These are phyloP conservation scores for Ceratocystis destructans DNA, from an alignment of 2,329 filamentous ascomycete species.

Conservation along the genomic window DNA sequence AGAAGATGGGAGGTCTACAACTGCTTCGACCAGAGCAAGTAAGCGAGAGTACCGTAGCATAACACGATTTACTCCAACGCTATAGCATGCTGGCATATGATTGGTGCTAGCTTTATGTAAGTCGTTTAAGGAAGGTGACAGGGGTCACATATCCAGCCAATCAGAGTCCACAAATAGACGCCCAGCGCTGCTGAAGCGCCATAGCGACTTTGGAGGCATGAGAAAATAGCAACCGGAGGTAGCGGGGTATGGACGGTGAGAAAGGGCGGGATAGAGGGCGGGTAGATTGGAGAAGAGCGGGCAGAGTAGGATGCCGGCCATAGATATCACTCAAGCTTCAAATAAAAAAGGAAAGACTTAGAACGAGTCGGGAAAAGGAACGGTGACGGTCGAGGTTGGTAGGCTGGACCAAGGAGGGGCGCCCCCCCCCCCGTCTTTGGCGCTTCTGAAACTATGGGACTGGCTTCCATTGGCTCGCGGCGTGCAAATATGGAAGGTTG, in stretches of 20 bases:
- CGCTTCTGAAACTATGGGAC: neutral
- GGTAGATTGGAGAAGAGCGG: neutral
- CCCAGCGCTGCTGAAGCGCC: conserved; percentile 18
- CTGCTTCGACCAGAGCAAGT: no score
- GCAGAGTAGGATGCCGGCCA: conserved; percentile 10
- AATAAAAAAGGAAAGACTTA: neutral
- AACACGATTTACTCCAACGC: no score
- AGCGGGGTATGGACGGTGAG: neutral
- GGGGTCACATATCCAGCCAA: conserved; percentile 1
- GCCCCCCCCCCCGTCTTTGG: neutral
- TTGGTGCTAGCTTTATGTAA: conserved; percentile 6
- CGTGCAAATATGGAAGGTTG: neutral
- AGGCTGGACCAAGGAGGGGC: neutral
- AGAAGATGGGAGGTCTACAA: no score
- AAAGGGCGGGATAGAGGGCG: neutral
- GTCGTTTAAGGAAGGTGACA: neutral
- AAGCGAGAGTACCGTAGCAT: no score
- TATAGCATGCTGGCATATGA: neutral
- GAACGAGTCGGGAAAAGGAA: neutral
- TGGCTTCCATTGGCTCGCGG: neutral
- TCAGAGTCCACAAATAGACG: conserved; percentile 27
- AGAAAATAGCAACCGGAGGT: neutral
- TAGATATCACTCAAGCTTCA: no score
- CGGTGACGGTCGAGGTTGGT: neutral
- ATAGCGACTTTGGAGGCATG: neutral